phyloP scores from a whole-genome alignment of 2,329 filamentous ascomycete species.

The Elsinoe australis region DNA sequence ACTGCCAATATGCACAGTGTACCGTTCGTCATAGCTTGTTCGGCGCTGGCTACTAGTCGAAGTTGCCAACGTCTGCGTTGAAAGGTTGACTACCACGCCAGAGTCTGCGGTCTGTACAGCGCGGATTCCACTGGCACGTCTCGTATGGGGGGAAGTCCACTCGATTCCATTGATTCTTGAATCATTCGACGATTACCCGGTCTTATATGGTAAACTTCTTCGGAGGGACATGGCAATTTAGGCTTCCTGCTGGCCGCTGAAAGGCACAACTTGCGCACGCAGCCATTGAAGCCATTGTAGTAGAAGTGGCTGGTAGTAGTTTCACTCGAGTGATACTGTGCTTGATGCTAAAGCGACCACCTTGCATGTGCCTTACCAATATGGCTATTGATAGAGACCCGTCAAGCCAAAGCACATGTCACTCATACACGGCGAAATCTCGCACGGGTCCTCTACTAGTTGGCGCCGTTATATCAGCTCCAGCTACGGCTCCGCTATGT shows the following conservation, averaged over 20 bases:
- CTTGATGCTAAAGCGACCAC: neutral
- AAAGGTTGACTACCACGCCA: neutral
- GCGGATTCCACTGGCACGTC: too few relatives aligned
- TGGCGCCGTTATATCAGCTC: neutral
- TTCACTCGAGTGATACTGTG: too few relatives aligned
- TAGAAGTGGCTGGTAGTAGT: too few relatives aligned
- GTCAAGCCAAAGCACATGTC: too few relatives aligned
- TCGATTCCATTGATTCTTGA: neutral
- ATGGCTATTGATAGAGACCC: too few relatives aligned
- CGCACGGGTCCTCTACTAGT: constrained; percentile 7
- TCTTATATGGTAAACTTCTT: constrained; percentile 9
- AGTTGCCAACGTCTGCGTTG: neutral
- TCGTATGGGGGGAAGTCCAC: neutral
- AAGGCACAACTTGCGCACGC: neutral
- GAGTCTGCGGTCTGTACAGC: neutral
- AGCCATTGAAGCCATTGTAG: too few relatives aligned
- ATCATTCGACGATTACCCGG: constrained; percentile 4
- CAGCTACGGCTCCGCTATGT: constrained; percentile 12
- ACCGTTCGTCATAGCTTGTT: neutral
- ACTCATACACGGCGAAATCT: neutral
- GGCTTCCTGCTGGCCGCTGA: neutral
- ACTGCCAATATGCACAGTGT: neutral
- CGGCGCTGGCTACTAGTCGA: neutral
- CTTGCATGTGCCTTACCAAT: neutral
- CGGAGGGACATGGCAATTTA: neutral